phyloP scores from a whole-genome alignment of 345 rosid genomes.

The Camelina laxa region DNA sequence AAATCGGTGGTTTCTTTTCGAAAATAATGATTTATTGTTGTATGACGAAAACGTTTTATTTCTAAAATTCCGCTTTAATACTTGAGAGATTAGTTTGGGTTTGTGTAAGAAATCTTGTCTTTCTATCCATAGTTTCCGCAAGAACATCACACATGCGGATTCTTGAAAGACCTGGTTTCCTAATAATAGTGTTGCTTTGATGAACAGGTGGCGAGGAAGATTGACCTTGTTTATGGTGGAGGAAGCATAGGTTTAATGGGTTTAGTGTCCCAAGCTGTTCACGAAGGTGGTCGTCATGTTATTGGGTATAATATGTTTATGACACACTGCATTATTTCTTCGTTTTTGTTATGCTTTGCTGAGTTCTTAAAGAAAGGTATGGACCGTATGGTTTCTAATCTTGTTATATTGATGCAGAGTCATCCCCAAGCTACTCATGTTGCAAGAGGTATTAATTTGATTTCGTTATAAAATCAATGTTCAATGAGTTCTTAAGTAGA shows the following conservation, averaged over 20 bases:
- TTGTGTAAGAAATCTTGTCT: slow-evolving; percentile 13
- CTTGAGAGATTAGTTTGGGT: slow-evolving; percentile 10
- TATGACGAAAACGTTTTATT: slow-evolving; percentile 1
- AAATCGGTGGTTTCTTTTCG: no score
- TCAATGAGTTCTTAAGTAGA: background rate
- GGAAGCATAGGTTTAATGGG: slow-evolving; percentile 99
- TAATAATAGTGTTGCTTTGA: background rate
- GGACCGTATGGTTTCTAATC: background rate
- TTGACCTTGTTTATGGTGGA: slow-evolving; percentile 96
- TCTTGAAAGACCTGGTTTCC: background rate
- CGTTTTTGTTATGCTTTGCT: background rate
- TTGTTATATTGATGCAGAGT: slow-evolving; percentile 42
- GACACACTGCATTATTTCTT: background rate
- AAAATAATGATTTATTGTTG: background rate
- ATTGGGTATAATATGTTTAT: slow-evolving; percentile 61
- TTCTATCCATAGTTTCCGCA: slow-evolving; percentile 5
- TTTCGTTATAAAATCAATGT: background rate
- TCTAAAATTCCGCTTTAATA: background rate
- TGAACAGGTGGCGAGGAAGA: slow-evolving; percentile 79
- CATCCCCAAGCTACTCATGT: slow-evolving; percentile 57
- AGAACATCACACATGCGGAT: background rate
- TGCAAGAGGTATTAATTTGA: slow-evolving; percentile 48
- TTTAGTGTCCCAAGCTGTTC: slow-evolving; percentile 90
- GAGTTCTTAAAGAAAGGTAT: no score
- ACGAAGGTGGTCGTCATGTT: slow-evolving; percentile 98